phyloP scores from a whole-genome alignment of 306 rosid species.

The Trifolium repens region DNA sequence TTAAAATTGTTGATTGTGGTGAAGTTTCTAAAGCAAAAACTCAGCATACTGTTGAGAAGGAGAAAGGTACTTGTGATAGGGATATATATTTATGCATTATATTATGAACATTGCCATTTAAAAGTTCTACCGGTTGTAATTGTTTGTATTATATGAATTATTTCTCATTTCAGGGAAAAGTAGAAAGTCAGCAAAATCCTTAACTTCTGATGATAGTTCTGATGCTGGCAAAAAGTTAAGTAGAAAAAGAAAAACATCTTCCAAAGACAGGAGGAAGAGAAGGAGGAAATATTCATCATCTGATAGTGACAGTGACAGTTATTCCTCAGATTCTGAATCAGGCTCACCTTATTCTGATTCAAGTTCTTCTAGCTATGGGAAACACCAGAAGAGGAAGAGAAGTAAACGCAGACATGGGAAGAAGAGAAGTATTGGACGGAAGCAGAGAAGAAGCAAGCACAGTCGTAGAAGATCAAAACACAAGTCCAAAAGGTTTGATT shows the following conservation, averaged over 20 bases:
- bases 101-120: conserved; percentile 26
- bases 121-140: conserved; percentile 8
- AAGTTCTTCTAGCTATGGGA: conserved; percentile 74
- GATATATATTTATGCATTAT: conserved; percentile 23
- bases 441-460: conserved; percentile 59
- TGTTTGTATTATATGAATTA: conserved; percentile 29
- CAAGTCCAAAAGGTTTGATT: conserved; percentile 66
- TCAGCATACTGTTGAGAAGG: conserved; percentile 58
- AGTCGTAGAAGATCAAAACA: conserved; percentile 61
- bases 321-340: conserved; percentile 63
- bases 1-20: conserved; percentile 88
- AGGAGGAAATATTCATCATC: conserved; percentile 79
- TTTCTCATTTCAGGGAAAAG: conserved; percentile 63
- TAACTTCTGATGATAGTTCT: conserved; percentile 62
- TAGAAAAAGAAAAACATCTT: conserved; percentile 57
- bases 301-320: conserved; percentile 64
- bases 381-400: conserved; percentile 66
- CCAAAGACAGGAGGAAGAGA: conserved; percentile 61
- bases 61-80: conserved; percentile 60
- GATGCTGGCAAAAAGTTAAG: conserved; percentile 68
- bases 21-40: conserved; percentile 60
- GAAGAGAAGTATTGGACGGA: conserved; percentile 64
- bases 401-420: conserved; percentile 60
- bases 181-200: conserved; percentile 57
- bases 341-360: conserved; percentile 72